Evolutionary conservation across 2,329 filamentous ascomycete species (phyloP).

Genomic region (Aureobasidium sp.): DNA sequence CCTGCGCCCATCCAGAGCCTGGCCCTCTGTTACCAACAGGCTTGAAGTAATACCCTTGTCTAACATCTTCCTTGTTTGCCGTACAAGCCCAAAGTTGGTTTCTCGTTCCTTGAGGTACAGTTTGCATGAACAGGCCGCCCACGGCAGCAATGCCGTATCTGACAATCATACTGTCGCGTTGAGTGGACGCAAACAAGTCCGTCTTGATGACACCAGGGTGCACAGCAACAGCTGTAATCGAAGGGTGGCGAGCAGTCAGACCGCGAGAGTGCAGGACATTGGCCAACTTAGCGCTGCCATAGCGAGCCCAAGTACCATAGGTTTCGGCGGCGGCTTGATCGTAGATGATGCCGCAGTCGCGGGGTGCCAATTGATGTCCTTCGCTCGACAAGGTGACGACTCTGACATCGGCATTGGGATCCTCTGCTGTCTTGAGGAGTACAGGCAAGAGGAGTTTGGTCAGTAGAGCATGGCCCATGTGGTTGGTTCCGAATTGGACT

Average conservation of each 20-base stretch:
- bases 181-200: conserved; percentile 31
- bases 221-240: conserved; percentile 37
- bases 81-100: conserved; percentile 40
- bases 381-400: conserved; percentile 36
- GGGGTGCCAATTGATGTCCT: conserved; percentile 21
- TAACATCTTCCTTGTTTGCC: conserved; percentile 28
- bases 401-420: conserved; percentile 33
- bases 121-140: conserved; percentile 19
- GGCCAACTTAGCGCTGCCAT: conserved; percentile 45
- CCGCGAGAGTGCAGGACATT: conserved; percentile 42
- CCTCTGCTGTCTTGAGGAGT: conserved; percentile 36
- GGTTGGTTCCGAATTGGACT: conserved; percentile 46
- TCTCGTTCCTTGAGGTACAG: conserved; percentile 29
- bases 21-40: conserved; percentile 30
- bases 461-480: conserved; percentile 45
- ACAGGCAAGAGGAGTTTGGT: conserved; percentile 40
- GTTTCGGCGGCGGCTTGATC: conserved; percentile 26
- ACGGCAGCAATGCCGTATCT: conserved; percentile 26
- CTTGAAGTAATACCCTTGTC: conserved; percentile 39
- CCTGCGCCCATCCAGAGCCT: conserved; percentile 20
- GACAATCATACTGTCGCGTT: conserved; percentile 23
- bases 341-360: conserved; percentile 28
- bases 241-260: conserved; percentile 39
- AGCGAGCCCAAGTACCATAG: conserved; percentile 32
- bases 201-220: conserved; percentile 46